Conservation (phyloP, 2,329 filamentous ascomycete genomes). For the Cercospora zeae-maydis region DNA sequence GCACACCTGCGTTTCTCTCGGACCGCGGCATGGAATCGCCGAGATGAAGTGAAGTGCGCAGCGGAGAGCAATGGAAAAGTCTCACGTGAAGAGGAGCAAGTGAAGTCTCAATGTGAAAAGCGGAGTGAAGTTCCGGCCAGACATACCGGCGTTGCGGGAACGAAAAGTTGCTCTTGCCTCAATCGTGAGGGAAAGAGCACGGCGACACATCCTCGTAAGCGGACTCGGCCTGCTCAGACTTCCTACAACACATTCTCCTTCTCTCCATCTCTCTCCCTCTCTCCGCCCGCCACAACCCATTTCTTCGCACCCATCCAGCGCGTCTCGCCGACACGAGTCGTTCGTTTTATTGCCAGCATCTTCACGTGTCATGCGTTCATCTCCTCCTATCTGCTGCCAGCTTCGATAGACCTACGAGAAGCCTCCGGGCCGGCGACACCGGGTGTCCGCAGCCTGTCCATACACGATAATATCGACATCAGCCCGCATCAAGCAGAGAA, state of each 20-base stretch:
- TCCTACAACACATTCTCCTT: not conserved
- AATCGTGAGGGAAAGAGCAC: conserved; percentile 9
- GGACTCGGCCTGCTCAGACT: not conserved
- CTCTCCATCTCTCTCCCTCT: not conserved
- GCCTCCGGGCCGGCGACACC: not conserved
- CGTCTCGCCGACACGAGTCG: conserved; percentile 2
- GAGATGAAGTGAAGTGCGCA: not conserved
- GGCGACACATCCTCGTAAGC: not conserved
- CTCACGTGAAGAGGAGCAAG: not conserved
- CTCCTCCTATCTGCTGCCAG: conserved; percentile 1
- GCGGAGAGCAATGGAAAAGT: not conserved
- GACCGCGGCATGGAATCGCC: not conserved
- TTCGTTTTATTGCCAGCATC: conserved; percentile 9
- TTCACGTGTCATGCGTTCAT: conserved; percentile 11
- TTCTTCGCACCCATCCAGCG: not conserved
- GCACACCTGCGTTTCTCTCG: not conserved
- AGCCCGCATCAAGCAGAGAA: conserved; percentile 6
- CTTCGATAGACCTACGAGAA: conserved; percentile 13
- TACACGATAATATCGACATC: conserved; percentile 9
- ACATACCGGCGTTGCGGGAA: not conserved
- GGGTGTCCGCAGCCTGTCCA: not conserved
- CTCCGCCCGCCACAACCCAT: not conserved
- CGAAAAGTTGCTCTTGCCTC: conserved; percentile 12
- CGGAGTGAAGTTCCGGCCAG: not conserved
- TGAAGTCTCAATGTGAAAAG: not conserved